A percentile compares a stretch with the other conserved stretches of the same genome.
These are phyloP conservation scores for Podila epicladia DNA, from an alignment of 192 early-diverging fungal genomes.

Conservation along the genomic window DNA sequence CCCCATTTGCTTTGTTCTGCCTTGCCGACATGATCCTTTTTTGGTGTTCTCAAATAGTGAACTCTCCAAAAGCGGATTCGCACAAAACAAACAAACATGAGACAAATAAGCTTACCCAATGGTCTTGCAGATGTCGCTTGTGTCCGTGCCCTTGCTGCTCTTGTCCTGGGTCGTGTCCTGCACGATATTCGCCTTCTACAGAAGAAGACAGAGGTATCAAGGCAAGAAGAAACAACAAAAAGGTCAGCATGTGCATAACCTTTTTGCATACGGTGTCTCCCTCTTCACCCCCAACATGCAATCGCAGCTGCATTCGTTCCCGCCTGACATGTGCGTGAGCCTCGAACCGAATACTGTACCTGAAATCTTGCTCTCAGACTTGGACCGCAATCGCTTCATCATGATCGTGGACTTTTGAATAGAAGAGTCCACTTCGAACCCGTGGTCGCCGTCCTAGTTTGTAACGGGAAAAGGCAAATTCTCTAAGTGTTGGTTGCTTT, in stretches of 20 bases:
- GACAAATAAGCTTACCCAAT: slow-evolving; percentile 18
- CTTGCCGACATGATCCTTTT: not conserved
- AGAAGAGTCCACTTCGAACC: slow-evolving; percentile 31
- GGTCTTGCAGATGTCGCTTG: slow-evolving; percentile 27
- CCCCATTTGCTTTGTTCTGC: no score
- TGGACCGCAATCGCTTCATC: slow-evolving; percentile 41
- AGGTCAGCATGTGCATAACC: not conserved
- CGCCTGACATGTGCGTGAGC: not conserved
- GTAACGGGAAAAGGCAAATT: no score
- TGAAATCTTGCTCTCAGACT: slow-evolving; percentile 35
- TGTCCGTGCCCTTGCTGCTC: slow-evolving; percentile 9
- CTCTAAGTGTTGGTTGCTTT: no score
- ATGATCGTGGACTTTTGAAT: slow-evolving; percentile 52
- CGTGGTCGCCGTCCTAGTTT: slow-evolving; percentile 2
- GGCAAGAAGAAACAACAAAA: not conserved
- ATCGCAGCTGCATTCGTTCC: not conserved
- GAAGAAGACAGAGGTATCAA: not conserved
- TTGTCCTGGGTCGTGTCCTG: slow-evolving; percentile 1
- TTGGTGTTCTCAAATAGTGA: not conserved
- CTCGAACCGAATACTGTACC: not conserved
- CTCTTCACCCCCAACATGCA: not conserved
- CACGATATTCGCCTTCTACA: slow-evolving; percentile 30
- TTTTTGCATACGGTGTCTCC: no score
- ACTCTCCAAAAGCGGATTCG: not conserved
- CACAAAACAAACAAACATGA: not conserved